A percentile compares a stretch with the other conserved stretches of the same genome.
Conservation (phyloP, 169 alveolate species). For the Cryptosporidium meleagridis region DNA sequence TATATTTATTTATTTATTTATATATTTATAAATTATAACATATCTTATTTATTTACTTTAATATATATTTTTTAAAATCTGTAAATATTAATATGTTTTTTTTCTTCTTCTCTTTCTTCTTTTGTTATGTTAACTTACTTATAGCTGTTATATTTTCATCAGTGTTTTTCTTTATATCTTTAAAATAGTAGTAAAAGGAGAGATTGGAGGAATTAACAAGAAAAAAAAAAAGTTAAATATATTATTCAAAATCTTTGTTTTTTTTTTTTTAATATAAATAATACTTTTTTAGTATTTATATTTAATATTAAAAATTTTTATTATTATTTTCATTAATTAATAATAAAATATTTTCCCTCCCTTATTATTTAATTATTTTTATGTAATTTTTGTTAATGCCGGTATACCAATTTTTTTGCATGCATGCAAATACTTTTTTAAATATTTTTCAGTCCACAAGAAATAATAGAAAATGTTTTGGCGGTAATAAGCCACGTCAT, state of each 20-base stretch:
- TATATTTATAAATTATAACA: too few species aligned
- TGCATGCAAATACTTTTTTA: conserved; percentile 33
- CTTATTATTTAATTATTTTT: background rate
- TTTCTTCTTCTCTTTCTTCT: background rate
- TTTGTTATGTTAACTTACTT: background rate
- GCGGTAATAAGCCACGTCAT: background rate
- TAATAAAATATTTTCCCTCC: background rate
- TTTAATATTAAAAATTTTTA: background rate
- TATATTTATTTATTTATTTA: too few species aligned
- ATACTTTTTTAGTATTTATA: background rate
- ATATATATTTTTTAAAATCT: too few species aligned
- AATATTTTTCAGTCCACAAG: background rate
- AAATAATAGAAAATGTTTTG: background rate
- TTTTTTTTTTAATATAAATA: background rate
- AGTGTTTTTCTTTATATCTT: background rate
- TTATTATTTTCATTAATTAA: background rate
- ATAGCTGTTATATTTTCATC: background rate
- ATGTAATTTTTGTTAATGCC: conserved; percentile 8
- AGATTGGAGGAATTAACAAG: too few species aligned
- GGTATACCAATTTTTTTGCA: conserved; percentile 19
- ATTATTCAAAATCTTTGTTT: conserved; percentile 13
- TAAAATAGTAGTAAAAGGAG: too few species aligned
- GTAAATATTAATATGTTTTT: too few species aligned
- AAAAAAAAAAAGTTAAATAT: too few species aligned
- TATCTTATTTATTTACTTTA: too few species aligned